Evolutionary conservation across 1,284 basidiomycete species (phyloP).

Genomic region (Malassezia arunalokei): DNA sequence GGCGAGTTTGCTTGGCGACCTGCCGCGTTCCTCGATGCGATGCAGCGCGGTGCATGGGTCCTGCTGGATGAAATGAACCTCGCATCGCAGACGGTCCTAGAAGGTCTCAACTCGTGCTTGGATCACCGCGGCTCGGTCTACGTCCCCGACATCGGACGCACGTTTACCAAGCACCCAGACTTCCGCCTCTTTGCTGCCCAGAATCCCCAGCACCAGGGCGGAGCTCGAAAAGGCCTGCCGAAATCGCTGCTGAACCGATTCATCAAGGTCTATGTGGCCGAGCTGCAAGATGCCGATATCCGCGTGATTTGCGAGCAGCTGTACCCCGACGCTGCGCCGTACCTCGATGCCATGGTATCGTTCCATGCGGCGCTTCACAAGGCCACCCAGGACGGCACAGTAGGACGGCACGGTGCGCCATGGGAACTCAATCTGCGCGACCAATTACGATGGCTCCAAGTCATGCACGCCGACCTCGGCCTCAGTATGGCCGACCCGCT

Average conservation of each 20-base stretch:
- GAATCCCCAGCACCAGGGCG: slow-evolving; percentile 90
- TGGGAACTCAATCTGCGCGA: slow-evolving; percentile 99
- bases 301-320: slow-evolving; percentile 65
- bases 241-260: slow-evolving; percentile 97
- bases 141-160: slow-evolving; percentile 83
- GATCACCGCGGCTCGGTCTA: slow-evolving; percentile 93
- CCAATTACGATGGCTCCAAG: slow-evolving; percentile 68
- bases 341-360: slow-evolving; percentile 63
- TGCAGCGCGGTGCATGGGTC: slow-evolving; percentile 69
- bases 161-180: slow-evolving; percentile 72
- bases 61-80: slow-evolving; percentile 98
- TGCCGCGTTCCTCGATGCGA: slow-evolving; percentile 82
- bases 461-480: slow-evolving; percentile 50
- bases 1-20: slow-evolving; percentile 97
- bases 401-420: slow-evolving; percentile 73
- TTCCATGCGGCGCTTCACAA: slow-evolving; percentile 64
- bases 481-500: slow-evolving; percentile 40
- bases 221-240: slow-evolving; percentile 90
- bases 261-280: slow-evolving; percentile 87
- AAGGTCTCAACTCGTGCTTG: slow-evolving; percentile 89
- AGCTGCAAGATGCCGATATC: slow-evolving; percentile 68
- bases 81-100: slow-evolving; percentile 78
- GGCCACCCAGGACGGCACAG: slow-evolving; percentile 58
- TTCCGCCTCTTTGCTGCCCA: slow-evolving; percentile 98
- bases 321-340: slow-evolving; percentile 54